A percentile compares a stretch with the other conserved stretches of the same genome.
Conservation (phyloP, 2,329 filamentous ascomycete genomes). For the Dendryphion nanum region DNA sequence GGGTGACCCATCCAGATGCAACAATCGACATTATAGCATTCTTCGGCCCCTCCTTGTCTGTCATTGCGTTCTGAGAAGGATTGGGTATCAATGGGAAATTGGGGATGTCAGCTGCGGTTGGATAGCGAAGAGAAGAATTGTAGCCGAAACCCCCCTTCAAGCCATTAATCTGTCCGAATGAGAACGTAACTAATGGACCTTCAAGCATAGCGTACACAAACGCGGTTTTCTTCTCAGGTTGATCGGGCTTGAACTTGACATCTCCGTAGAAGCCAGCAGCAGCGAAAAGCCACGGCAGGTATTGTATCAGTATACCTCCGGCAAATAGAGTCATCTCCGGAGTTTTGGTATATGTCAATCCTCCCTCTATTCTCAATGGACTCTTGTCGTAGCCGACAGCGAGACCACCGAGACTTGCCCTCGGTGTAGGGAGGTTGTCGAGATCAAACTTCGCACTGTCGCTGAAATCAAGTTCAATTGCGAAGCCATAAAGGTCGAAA, state of each 20-base stretch:
- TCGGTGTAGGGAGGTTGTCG: no score
- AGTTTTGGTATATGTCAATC: no score
- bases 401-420: no score
- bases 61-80: no score
- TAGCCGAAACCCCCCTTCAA: constrained; percentile 44
- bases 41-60: no score
- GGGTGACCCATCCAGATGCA: constrained; percentile 7
- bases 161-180: constrained; percentile 38
- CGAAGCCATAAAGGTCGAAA: neutral
- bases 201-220: constrained; percentile 42
- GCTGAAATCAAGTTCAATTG: neutral
- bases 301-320: no score
- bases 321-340: no score
- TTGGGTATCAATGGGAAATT: constrained; percentile 34
- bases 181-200: constrained; percentile 41
- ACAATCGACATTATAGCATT: no score
- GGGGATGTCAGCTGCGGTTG: constrained; percentile 22
- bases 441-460: no score
- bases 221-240: constrained; percentile 22
- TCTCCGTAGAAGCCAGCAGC: neutral
- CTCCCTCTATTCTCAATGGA: no score
- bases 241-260: no score
- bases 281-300: neutral
- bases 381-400: no score
- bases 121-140: constrained; percentile 36